Conservation (phyloP, 331 rosid genomes). For the Quercus tomentella region DNA sequence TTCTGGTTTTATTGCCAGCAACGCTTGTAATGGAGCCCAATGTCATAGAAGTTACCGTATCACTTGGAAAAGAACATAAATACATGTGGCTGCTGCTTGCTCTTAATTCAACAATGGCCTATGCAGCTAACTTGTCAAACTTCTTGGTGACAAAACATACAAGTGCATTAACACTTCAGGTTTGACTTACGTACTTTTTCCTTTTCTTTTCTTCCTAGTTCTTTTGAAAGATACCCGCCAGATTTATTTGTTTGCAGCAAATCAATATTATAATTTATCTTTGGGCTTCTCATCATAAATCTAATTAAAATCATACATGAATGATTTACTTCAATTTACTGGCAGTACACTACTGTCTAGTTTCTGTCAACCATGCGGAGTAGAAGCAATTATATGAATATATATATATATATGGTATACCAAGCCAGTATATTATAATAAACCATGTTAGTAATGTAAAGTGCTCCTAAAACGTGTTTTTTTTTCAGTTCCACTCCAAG, state of each 20-base stretch:
- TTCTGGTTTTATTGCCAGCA: slow-evolving; percentile 73
- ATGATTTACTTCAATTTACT: background rate
- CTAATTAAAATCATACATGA: background rate
- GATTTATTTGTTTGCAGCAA: background rate
- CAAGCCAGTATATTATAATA: background rate
- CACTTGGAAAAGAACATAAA: slow-evolving; percentile 70
- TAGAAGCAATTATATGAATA: background rate
- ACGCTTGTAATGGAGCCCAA: slow-evolving; percentile 88
- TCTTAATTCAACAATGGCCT: slow-evolving; percentile 77
- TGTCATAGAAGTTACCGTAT: slow-evolving; percentile 51
- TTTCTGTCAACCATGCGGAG: background rate
- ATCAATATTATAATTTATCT: background rate
- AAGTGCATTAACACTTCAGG: slow-evolving; percentile 96
- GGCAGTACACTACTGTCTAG: background rate
- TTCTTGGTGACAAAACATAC: slow-evolving; percentile 96
- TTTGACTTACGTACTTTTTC: slow-evolving; percentile 23
- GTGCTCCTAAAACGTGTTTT: too few relatives aligned
- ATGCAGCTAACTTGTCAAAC: slow-evolving; percentile 84
- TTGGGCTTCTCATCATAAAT: background rate
- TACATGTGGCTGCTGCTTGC: slow-evolving; percentile 87
- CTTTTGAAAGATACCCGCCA: background rate
- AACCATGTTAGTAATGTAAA: background rate
- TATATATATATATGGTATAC: too few relatives aligned
- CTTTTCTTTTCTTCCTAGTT: background rate
- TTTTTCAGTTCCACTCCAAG: too few relatives aligned